A percentile compares a stretch with the other conserved stretches of the same genome.
phyloP scores from a whole-genome alignment of 2,329 filamentous ascomycete genomes.

The Basipetospora chlamydospora region DNA sequence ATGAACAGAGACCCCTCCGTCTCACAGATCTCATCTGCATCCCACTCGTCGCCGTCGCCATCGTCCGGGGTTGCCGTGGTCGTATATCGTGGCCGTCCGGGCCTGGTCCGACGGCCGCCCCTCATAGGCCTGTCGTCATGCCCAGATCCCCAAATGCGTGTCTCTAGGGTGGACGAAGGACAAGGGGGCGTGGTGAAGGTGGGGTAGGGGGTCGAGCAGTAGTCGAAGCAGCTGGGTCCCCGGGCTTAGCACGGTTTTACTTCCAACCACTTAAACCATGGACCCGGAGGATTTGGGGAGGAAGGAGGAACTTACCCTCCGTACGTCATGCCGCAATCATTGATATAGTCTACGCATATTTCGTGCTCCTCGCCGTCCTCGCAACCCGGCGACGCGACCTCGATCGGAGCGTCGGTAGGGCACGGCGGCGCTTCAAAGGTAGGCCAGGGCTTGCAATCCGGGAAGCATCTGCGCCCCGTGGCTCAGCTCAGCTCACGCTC shows the following conservation, averaged over 20 bases:
- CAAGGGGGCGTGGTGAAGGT: neutral
- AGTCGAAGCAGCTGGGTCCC: neutral
- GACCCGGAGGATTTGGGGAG: too few species aligned
- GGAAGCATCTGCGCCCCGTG: slow-evolving; percentile 2
- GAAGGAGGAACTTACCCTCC: slow-evolving; percentile 6
- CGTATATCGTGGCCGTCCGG: too few species aligned
- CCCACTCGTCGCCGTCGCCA: slow-evolving; percentile 6
- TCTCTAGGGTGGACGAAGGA: neutral
- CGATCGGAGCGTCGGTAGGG: neutral
- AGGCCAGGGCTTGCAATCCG: slow-evolving; percentile 4
- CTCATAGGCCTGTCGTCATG: too few species aligned
- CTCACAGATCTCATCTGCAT: neutral
- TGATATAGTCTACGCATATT: slow-evolving; percentile 6
- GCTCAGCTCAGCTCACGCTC: neutral
- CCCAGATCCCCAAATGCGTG: too few species aligned
- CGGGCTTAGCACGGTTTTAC: too few species aligned
- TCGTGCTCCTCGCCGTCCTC: too few species aligned
- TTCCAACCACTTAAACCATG: too few species aligned
- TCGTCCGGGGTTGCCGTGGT: too few species aligned
- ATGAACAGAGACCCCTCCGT: neutral
- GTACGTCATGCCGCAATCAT: slow-evolving; percentile 4
- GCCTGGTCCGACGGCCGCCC: too few species aligned
- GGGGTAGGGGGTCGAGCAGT: neutral
- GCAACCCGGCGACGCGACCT: too few species aligned
- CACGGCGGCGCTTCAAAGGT: slow-evolving; percentile 3